Evolutionary conservation across 805 yeast genomes (phyloP).

Genomic region (Clavispora carvajalis): DNA sequence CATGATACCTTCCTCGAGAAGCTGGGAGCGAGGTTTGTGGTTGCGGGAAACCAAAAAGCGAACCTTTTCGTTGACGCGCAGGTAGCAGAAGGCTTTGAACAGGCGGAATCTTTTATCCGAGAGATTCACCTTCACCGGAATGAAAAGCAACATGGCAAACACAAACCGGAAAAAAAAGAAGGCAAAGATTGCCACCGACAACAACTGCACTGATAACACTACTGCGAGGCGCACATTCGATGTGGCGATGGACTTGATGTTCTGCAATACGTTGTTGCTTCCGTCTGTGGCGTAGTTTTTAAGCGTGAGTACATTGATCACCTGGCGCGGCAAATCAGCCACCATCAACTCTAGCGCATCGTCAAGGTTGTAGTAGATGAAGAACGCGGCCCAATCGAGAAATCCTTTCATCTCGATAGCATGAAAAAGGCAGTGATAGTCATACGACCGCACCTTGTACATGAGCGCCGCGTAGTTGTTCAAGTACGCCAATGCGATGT

Average conservation of each 20-base stretch:
- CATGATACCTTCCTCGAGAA: conserved; percentile 26
- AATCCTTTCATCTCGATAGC: conserved; percentile 57
- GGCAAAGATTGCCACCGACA: conserved; percentile 71
- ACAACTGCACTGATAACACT: conserved; percentile 68
- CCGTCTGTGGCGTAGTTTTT: conserved; percentile 46
- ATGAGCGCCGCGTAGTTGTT: conserved; percentile 56
- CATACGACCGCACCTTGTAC: conserved; percentile 53
- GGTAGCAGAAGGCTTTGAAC: conserved; percentile 58
- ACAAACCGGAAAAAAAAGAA: conserved; percentile 54
- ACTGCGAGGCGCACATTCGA: conserved; percentile 62
- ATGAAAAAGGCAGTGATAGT: conserved; percentile 68
- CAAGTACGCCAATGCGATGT: conserved; percentile 66
- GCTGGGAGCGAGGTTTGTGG: conserved; percentile 32
- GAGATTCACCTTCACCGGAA: conserved; percentile 47
- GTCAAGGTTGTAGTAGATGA: conserved; percentile 59
- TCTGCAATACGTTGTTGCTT: conserved; percentile 38
- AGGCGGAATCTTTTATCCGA: conserved; percentile 35
- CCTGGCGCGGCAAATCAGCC: conserved; percentile 86
- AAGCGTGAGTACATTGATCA: conserved; percentile 71
- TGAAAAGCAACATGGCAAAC: conserved; percentile 47
- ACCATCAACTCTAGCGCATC: conserved; percentile 56
- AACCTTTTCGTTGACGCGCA: conserved; percentile 53
- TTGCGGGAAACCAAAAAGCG: conserved; percentile 43
- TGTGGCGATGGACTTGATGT: conserved; percentile 54
- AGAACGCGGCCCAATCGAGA: conserved; percentile 64